Evolutionary conservation across 345 rosid species (phyloP), one percentile per base, ranked within the genome.

Genomic region (Schrenkiella parvula): DNA sequence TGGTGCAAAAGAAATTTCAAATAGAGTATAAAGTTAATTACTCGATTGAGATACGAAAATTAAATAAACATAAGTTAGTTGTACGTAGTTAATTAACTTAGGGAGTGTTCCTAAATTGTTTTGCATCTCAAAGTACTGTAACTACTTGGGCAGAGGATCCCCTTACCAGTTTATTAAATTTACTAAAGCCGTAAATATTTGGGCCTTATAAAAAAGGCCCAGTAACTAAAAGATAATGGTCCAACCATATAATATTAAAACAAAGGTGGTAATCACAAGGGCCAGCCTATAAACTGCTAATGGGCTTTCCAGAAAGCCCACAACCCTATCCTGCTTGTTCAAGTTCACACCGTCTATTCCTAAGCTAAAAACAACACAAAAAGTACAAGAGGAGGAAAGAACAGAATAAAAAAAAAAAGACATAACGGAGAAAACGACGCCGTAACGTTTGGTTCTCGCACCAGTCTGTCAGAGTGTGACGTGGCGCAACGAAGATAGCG

Each of bases 401-500:
- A 12, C 4, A 35, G 0, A 14, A 2, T 6, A 25, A 2, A 4
- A 18, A 35, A 5, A n/a, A 35, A 46, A 0, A 37, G 22, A 34
- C 43, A 29, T 25, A 26, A 38, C 14, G 62, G 37, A 32, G 77
- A 73, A 47, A 64, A 57, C 66, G 72, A 66, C 78, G 78, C 14
- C 78, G 73, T 67, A 67, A 58, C 54, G 67, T 29, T 51, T 55
- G 51, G 15, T 43, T 32, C 0, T 23, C 15, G n/a, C 54, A 68
- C 70, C 64, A 68, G 74, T 2, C 74, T 75, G 74, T 61, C 64
- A 53, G 18, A 14, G 50, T 0, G 34, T 68, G 70, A 54, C 74
- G 74, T 75, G 79, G 79, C 58, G 64, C 64, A 68, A 75, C 57
- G 34, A 42, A 68, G 53, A 52, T 68, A 70, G 74, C 57, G 52